Evolutionary conservation across 805 yeast species (phyloP).

Genomic region (Cyberlindnera samutprakarnensis): DNA sequence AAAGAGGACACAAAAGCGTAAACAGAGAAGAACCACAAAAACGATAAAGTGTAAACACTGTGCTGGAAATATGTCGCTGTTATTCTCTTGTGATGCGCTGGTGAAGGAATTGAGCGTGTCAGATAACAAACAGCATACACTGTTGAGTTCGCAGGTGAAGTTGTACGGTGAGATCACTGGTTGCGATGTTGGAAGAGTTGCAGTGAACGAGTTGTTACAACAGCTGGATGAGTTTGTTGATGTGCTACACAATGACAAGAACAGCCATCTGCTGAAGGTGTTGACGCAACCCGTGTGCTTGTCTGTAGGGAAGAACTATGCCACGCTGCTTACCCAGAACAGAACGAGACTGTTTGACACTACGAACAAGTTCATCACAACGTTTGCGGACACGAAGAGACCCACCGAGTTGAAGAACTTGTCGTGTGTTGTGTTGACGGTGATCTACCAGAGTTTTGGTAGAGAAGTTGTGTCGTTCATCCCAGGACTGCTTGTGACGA

Average conservation of each 20-base stretch:
- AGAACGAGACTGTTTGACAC: slow-evolving; percentile 22
- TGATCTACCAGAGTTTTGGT: slow-evolving; percentile 26
- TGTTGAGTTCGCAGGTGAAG: slow-evolving; percentile 8
- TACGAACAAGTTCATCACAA: slow-evolving; percentile 22
- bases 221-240: slow-evolving; percentile 15
- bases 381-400: slow-evolving; percentile 21
- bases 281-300: slow-evolving; percentile 14
- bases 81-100: neutral
- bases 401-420: slow-evolving; percentile 22
- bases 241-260: slow-evolving; percentile 17
- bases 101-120: neutral
- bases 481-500: slow-evolving; percentile 23
- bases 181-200: neutral
- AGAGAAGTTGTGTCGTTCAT: slow-evolving; percentile 26
- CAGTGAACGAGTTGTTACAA: neutral
- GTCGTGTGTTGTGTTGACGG: slow-evolving; percentile 22
- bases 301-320: slow-evolving; percentile 19
- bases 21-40: too few species aligned
- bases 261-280: slow-evolving; percentile 7
- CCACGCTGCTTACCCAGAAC: slow-evolving; percentile 12
- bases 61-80: too few species aligned
- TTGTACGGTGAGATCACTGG: slow-evolving; percentile 4
- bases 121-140: slow-evolving; percentile 3
- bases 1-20: too few species aligned
- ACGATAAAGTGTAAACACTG: too few species aligned